Evolutionary conservation across 441 rosid genomes (phyloP), one percentile per base, ranked within the genome.

Genomic region (Corymbia citriodora): DNA sequence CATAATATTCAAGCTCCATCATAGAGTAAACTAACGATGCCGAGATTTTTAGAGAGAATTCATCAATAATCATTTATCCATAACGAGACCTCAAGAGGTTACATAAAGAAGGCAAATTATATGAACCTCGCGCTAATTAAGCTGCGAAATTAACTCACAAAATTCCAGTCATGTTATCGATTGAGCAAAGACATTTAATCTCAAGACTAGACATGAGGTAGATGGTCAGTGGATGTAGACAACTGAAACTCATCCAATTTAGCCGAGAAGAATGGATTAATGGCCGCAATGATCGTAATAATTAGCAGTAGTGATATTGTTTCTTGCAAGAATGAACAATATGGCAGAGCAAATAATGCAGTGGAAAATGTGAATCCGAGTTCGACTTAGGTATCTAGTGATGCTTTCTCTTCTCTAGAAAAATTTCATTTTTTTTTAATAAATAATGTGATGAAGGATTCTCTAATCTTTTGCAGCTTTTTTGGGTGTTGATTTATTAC

Each of bases 291-390:
- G 23, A 55, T 55, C 23, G 59, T 55, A 55, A 55, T 19, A 55
- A 55, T 55, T 55, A 23, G 10, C 59, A 55, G 59, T 55, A 19
- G 59, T 23, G 17, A 55, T 23, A 55, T 33, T 55, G 7, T 33
- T 15, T n/a, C 50, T 86, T 12, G 54, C 10, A 25, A 18, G 74
- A 9, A 17, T 31, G 57, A 7, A 15, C 10, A n/a, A 70, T n/a
- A 50, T 68, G 31, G 74, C 93, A 98, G 99, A 89, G 95, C 50
- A 96, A 96, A 92, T 95, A 92, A 8, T 98, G 99, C 93, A 96
- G 99, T 70, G 92, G 96, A 89, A 96, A 91, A 93, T 98, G 99
- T 48, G 99, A 97, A 90, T 97, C 99, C 1, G 94, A 94, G 90
- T 97, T 94, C 92, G 97, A 97, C 87, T 92, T 94, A 92, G 98